These are phyloP conservation scores for Plasmodium ovale DNA, from an alignment of 169 alveolate species.

Conservation along the genomic window DNA sequence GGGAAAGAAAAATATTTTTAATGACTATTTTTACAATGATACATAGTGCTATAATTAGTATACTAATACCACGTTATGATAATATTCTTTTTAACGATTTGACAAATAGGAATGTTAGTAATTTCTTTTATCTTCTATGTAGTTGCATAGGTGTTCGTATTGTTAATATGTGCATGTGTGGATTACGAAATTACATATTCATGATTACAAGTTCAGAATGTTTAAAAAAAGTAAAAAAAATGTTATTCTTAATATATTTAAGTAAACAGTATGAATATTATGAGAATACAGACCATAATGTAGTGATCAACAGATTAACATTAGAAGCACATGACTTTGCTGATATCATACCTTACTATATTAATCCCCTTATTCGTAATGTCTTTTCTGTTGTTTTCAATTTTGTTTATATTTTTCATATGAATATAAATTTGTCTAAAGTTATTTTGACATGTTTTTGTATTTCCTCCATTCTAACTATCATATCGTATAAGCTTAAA, in stretches of 20 bases:
- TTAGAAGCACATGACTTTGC: slow-evolving; percentile 55
- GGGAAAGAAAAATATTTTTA: slow-evolving; percentile 24
- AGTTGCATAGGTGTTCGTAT: slow-evolving; percentile 29
- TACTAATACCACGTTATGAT: slow-evolving; percentile 37
- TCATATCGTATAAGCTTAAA: slow-evolving; percentile 32
- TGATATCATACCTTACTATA: slow-evolving; percentile 55
- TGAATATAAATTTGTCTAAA: slow-evolving; percentile 20
- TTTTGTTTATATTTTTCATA: slow-evolving; percentile 29
- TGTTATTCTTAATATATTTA: slow-evolving; percentile 31
- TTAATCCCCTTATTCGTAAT: slow-evolving; percentile 39
- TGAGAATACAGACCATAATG: slow-evolving; percentile 30
- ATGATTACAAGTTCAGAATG: slow-evolving; percentile 26
- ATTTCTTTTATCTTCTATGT: not conserved
- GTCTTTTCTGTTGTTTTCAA: slow-evolving; percentile 50
- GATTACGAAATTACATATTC: slow-evolving; percentile 27
- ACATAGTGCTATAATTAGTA: slow-evolving; percentile 42
- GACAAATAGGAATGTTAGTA: slow-evolving; percentile 17
- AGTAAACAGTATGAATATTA: slow-evolving; percentile 37
- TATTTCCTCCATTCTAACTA: slow-evolving; percentile 38
- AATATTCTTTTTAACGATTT: slow-evolving; percentile 22
- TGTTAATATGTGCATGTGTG: slow-evolving; percentile 20
- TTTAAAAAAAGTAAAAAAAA: slow-evolving; percentile 24
- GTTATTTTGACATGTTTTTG: slow-evolving; percentile 17
- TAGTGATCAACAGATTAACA: slow-evolving; percentile 27
- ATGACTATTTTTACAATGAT: slow-evolving; percentile 34